Evolutionary conservation across 2,329 filamentous ascomycete genomes (phyloP), one percentile per base, ranked within the genome.

Genomic region (Clarireedia paspali): DNA sequence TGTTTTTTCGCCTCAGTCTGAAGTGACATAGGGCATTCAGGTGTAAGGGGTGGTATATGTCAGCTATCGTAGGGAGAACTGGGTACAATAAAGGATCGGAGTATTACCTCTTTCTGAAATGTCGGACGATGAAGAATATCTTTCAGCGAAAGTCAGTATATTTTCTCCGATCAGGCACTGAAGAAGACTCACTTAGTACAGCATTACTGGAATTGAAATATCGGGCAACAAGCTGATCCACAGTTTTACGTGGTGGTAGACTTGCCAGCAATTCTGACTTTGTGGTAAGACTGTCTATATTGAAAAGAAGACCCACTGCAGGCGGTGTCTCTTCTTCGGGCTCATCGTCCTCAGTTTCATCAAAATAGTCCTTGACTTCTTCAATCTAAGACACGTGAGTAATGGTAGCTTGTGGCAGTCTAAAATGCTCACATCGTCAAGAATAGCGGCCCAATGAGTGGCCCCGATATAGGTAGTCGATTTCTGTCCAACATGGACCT

Each of bases 371-470:
- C 66, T 82, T 81, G 7, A 83, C 70, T 55, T 83, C 79, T 63
- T 83, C 78, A 48, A 83, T 82, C 78, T 83, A 62, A 10, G n/a
- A 40, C 38, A 36, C 47, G 39, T 60, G 15, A 60, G 50, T 46
- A n/a, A 34, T 30, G 44, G 6, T 47, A 49, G 26, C 3, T 7
- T 34, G 5, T 23, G 23, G 34, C 17, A 38, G 14, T 15, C 4
- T 10, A 26, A 17, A n/a, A 20, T 42, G 44, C 75, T 73, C 62
- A 82, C 80, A 70, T 83, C 78, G 63, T 83, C 77, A 10, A 83
- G 68, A 67, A 83, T 81, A 2, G 80, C 80, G 71, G 82, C 77
- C 60, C 79, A 82, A 57, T 83, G 80, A 46, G 80, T 83, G 4
- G 79, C 79, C 1, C 81, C 80, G 4, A 83, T 75, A 60, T 81